These are phyloP conservation scores for Phylloporus scabripes DNA, from an alignment of 768 basidiomycete genomes.

Conservation along the genomic window DNA sequence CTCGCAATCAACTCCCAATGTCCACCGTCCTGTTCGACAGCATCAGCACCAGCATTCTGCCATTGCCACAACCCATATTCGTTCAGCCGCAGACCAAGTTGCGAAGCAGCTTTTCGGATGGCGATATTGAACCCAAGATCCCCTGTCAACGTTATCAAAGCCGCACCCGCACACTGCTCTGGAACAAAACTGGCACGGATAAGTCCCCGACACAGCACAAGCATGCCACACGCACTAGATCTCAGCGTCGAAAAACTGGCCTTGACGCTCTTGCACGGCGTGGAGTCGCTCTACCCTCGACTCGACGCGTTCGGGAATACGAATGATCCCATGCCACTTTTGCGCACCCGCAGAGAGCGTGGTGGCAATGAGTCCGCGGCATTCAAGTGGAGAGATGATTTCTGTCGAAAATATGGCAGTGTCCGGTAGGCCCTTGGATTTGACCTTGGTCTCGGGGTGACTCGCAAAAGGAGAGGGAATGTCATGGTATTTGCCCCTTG, in stretches of 20 bases:
- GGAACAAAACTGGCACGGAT: slow-evolving; percentile 16
- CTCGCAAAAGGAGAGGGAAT: slow-evolving; percentile 18
- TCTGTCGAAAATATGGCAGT: slow-evolving; percentile 30
- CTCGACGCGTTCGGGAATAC: slow-evolving; percentile 37
- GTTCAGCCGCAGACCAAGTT: slow-evolving; percentile 46
- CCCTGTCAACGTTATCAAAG: slow-evolving; percentile 52
- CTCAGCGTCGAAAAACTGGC: slow-evolving; percentile 36
- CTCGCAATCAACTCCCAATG: slow-evolving; percentile 22
- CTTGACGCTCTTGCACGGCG: slow-evolving; percentile 25
- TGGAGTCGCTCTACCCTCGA: slow-evolving; percentile 20
- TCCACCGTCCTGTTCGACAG: slow-evolving; percentile 13
- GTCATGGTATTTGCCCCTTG: slow-evolving; percentile 2
- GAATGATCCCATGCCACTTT: slow-evolving; percentile 50
- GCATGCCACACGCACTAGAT: slow-evolving; percentile 22
- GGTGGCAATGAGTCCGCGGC: slow-evolving; percentile 42
- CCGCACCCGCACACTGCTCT: slow-evolving; percentile 38
- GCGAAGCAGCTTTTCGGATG: slow-evolving; percentile 38
- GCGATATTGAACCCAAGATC: slow-evolving; percentile 44
- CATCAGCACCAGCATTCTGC: slow-evolving; percentile 19
- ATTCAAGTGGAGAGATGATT: slow-evolving; percentile 39
- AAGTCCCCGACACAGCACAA: neutral
- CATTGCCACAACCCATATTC: slow-evolving; percentile 65
- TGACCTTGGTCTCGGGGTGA: slow-evolving; percentile 8
- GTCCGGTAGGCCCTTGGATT: slow-evolving; percentile 2
- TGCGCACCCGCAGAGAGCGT: slow-evolving; percentile 27